Evolutionary conservation across 129 eudicot species (phyloP).

Genomic region (Chrysanthemum makinoi): DNA sequence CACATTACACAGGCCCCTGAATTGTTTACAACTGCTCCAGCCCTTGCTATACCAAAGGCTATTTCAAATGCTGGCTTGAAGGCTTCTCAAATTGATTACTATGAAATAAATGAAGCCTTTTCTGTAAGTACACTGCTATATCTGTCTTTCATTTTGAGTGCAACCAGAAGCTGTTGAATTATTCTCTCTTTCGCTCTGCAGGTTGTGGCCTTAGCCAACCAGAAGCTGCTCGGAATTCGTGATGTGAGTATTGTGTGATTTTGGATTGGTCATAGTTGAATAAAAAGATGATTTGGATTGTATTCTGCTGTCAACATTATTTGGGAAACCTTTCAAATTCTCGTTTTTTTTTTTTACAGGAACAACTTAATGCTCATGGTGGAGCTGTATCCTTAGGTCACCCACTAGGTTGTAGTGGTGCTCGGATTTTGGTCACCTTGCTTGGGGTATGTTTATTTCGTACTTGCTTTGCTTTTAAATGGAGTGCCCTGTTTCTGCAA

Average conservation of each 20-base stretch:
- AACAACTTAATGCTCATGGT: constrained; percentile 75
- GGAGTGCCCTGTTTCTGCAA: background rate
- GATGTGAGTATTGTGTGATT: constrained; percentile 51
- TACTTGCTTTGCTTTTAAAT: background rate
- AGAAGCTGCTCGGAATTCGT: constrained; percentile 66
- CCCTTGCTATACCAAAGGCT: constrained; percentile 93
- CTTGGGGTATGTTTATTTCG: constrained; percentile 57
- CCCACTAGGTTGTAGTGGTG: constrained; percentile 98
- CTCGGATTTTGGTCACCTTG: constrained; percentile 84
- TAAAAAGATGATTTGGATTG: too few species aligned
- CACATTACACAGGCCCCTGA: constrained; percentile 68
- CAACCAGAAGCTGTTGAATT: background rate
- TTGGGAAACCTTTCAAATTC: background rate
- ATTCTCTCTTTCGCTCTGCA: constrained; percentile 29
- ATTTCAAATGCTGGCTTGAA: constrained; percentile 77
- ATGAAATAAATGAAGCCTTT: constrained; percentile 92
- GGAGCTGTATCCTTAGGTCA: constrained; percentile 98
- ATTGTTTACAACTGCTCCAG: constrained; percentile 87
- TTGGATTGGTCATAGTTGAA: background rate
- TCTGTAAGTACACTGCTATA: constrained; percentile 49
- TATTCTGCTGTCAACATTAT: too few species aligned
- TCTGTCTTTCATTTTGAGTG: background rate
- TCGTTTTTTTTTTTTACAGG: constrained; percentile 35
- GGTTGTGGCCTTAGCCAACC: constrained; percentile 97
- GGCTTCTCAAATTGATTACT: constrained; percentile 70